Evolutionary conservation across 805 yeast genomes (phyloP).

Genomic region (Saccharomycopsis capsularis): DNA sequence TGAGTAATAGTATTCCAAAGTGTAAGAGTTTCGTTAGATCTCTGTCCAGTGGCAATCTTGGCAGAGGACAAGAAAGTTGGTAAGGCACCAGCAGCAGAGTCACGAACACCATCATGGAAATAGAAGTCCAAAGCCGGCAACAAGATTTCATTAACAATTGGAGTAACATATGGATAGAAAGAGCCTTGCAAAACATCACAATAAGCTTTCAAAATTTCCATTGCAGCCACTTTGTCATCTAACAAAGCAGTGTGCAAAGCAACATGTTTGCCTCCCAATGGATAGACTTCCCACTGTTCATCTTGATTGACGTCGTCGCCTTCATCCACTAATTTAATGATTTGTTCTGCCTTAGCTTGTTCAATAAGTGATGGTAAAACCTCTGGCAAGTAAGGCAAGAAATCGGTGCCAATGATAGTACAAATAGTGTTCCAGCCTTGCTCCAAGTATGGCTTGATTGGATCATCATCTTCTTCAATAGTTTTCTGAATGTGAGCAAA

Average conservation of each 20-base stretch:
- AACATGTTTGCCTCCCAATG: constrained; percentile 82
- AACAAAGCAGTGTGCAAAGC: constrained; percentile 93
- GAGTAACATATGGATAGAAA: constrained; percentile 77
- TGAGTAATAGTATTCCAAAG: constrained; percentile 68
- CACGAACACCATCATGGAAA: constrained; percentile 90
- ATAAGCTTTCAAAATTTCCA: constrained; percentile 78
- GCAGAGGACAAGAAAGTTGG: constrained; percentile 68
- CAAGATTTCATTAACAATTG: constrained; percentile 69
- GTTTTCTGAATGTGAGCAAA: constrained; percentile 65
- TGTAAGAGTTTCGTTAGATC: constrained; percentile 52
- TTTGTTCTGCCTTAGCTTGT: constrained; percentile 86
- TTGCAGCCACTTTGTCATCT: constrained; percentile 90
- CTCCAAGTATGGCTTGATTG: constrained; percentile 77
- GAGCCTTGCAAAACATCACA: constrained; percentile 77
- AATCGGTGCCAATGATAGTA: constrained; percentile 75
- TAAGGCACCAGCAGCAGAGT: constrained; percentile 78
- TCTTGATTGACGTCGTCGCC: constrained; percentile 71
- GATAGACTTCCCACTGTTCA: constrained; percentile 94
- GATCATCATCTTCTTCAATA: constrained; percentile 68
- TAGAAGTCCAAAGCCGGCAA: constrained; percentile 87
- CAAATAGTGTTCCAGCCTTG: constrained; percentile 97
- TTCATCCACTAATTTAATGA: constrained; percentile 76
- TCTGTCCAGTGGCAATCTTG: constrained; percentile 39
- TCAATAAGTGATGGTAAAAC: constrained; percentile 85
- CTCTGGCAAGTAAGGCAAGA: constrained; percentile 71